A percentile compares a stretch with the other conserved stretches of the same genome.
These are phyloP conservation scores for Hordeum pubiflorum DNA, from an alignment of 202 grass and related monocot species.

Conservation along the genomic window DNA sequence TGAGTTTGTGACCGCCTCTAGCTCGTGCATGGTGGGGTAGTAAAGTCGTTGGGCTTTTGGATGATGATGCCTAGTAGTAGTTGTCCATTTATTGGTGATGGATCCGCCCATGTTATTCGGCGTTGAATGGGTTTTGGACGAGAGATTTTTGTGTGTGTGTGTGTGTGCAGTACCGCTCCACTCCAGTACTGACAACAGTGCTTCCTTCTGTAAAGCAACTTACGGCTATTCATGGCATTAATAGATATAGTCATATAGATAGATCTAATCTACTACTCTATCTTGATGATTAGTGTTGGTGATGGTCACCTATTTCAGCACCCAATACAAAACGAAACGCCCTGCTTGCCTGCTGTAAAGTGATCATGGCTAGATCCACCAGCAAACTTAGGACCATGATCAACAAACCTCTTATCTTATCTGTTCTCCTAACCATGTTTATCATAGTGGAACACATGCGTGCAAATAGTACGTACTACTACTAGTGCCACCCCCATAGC, in stretches of 20 bases:
- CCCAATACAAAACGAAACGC: conserved; percentile 15
- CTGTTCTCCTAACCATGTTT: background rate
- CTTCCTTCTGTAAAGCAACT: conserved; percentile 23
- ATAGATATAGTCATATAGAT: background rate
- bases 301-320: conserved; percentile 13
- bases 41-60: background rate
- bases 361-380: conserved; percentile 28
- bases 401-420: background rate
- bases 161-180: background rate
- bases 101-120: background rate
- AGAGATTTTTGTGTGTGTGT: background rate
- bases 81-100: background rate
- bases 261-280: conserved; percentile 10
- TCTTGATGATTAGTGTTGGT: background rate
- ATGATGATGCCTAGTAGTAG: background rate
- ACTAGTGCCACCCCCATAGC: too few species aligned
- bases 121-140: background rate
- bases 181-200: background rate
- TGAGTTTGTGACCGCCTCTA: background rate
- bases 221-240: conserved; percentile 18
- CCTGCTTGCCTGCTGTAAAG: conserved; percentile 19
- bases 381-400: conserved; percentile 27
- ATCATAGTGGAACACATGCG: background rate
- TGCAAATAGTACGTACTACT: background rate
- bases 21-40: conserved; percentile 10